phyloP scores from a whole-genome alignment of 2,329 filamentous ascomycete genomes.

The Whalleya microplaca region DNA sequence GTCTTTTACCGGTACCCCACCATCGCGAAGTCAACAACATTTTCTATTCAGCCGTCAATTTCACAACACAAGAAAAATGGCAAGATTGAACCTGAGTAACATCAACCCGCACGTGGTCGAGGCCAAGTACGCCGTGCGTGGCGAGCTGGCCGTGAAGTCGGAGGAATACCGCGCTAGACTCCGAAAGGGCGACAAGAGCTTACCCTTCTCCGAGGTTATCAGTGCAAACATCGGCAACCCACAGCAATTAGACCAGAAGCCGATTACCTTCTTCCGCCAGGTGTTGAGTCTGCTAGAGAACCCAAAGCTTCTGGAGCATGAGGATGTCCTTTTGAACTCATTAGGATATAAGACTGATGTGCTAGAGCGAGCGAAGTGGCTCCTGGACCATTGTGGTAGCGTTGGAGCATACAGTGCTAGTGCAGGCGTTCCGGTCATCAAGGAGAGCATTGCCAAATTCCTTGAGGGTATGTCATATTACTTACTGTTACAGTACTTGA shows the following conservation, averaged over 20 bases:
- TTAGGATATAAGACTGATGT: constrained; percentile 92
- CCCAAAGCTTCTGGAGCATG: constrained; percentile 79
- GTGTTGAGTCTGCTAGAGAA: constrained; percentile 93
- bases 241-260: constrained; percentile 98
- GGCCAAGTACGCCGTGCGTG: constrained; percentile 95
- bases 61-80: constrained; percentile 32
- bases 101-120: constrained; percentile 89
- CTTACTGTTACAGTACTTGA: background rate
- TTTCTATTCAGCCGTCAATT: constrained; percentile 19
- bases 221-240: constrained; percentile 99
- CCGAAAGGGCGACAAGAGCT: constrained; percentile 56
- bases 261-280: constrained; percentile 98
- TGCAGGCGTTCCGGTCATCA: constrained; percentile 83
- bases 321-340: constrained; percentile 72
- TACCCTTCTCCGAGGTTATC: constrained; percentile 91
- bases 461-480: constrained; percentile 76
- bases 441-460: constrained; percentile 88
- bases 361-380: constrained; percentile 77
- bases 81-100: constrained; percentile 74
- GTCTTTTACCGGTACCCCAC: constrained; percentile 30
- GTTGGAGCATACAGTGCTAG: constrained; percentile 97
- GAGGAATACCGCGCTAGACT: constrained; percentile 85
- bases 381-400: constrained; percentile 83
- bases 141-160: constrained; percentile 90
- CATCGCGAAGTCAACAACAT: constrained; percentile 14